Percentiles rank a stretch among this genome's conserved stretches.
Conservation (phyloP, 305 asterid genomes). For the Rubia balearica region DNA sequence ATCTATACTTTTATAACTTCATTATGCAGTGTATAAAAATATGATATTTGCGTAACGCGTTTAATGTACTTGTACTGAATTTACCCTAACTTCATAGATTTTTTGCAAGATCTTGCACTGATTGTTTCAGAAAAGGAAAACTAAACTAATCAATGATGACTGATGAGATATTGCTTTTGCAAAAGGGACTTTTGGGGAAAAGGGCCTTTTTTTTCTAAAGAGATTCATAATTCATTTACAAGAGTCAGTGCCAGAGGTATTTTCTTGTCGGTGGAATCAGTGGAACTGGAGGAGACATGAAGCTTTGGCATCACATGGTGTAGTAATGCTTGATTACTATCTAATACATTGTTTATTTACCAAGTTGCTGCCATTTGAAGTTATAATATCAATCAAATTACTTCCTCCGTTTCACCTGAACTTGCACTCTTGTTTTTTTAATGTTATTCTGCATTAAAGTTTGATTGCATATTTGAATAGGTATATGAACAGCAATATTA, state of each 20-base stretch:
- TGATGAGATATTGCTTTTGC: neutral
- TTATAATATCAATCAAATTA: too few species aligned
- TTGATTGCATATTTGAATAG: too few species aligned
- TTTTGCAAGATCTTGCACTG: neutral
- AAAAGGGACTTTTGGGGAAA: neutral
- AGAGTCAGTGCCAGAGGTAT: constrained; percentile 10
- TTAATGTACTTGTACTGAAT: too few species aligned
- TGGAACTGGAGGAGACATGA: neutral
- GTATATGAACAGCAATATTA: too few species aligned
- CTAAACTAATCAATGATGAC: neutral
- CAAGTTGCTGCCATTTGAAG: neutral
- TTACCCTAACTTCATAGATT: too few species aligned
- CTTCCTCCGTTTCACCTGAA: too few species aligned
- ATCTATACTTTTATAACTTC: too few species aligned
- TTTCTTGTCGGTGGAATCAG: constrained; percentile 16
- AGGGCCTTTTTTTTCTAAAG: neutral
- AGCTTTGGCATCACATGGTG: constrained; percentile 9
- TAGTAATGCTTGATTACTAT: neutral
- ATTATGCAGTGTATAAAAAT: too few species aligned
- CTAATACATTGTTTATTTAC: constrained; percentile 13
- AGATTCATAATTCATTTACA: neutral
- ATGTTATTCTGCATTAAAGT: too few species aligned
- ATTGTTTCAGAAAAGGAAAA: neutral
- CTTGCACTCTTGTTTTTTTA: too few species aligned
- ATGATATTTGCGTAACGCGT: too few species aligned